Conservation (phyloP, 2,329 filamentous ascomycete species). For the Ophiosphaerella korrae region DNA sequence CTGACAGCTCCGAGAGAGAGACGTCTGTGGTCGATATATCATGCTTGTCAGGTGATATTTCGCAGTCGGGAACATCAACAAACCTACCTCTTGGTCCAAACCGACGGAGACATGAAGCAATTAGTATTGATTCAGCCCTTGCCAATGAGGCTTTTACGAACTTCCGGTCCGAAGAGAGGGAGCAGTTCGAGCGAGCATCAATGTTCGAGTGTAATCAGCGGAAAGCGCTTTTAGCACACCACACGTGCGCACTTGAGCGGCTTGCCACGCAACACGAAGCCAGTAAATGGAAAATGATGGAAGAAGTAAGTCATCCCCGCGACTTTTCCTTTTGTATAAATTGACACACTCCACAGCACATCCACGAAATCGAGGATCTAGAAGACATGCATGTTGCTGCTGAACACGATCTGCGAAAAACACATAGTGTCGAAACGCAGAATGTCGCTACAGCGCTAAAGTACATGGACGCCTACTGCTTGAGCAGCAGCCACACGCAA, state of each 20-base stretch:
- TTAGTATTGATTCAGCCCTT: conserved; percentile 26
- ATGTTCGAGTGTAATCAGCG: conserved; percentile 41
- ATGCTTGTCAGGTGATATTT: conserved; percentile 5
- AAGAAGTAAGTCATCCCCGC: conserved; percentile 31
- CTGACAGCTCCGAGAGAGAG: conserved; percentile 35
- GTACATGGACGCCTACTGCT: conserved; percentile 56
- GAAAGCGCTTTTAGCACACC: conserved; percentile 34
- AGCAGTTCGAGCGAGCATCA: conserved; percentile 37
- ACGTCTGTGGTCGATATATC: conserved; percentile 28
- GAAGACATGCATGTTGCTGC: conserved; percentile 53
- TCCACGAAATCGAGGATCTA: conserved; percentile 46
- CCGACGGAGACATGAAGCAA: conserved; percentile 20
- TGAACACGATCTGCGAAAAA: conserved; percentile 50
- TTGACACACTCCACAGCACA: conserved; percentile 42
- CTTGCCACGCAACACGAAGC: conserved; percentile 28
- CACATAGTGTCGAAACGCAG: conserved; percentile 49
- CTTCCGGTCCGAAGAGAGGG: conserved; percentile 33
- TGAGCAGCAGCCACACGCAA: conserved; percentile 37
- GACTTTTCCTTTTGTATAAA: conserved; percentile 1
- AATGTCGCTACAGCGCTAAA: conserved; percentile 53
- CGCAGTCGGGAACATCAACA: conserved; percentile 12
- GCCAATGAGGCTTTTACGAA: conserved; percentile 34
- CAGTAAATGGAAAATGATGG: conserved; percentile 24
- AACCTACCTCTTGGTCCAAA: conserved; percentile 9
- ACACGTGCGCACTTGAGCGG: conserved; percentile 26